These are phyloP conservation scores for Penicillium italicum DNA, from an alignment of 2,329 filamentous ascomycete species.

Conservation along the genomic window DNA sequence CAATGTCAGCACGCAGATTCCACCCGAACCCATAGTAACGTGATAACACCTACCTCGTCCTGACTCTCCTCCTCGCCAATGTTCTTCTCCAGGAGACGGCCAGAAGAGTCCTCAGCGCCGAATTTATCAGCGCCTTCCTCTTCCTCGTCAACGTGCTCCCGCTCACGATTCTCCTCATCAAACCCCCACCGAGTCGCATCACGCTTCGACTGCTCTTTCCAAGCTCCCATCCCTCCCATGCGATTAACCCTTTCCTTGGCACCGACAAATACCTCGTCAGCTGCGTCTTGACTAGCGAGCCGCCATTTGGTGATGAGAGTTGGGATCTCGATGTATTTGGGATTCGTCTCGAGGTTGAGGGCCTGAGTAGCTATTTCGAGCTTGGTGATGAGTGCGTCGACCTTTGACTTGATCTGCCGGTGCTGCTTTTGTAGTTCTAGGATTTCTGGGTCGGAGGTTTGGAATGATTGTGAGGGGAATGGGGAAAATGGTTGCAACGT, in stretches of 20 bases:
- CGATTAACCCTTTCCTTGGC: constrained; percentile 59
- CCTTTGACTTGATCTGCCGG: constrained; percentile 30
- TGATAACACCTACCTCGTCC: constrained; percentile 29
- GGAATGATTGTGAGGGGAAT: constrained; percentile 8
- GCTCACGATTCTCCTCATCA: constrained; percentile 37
- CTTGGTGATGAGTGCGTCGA: constrained; percentile 36
- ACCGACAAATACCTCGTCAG: constrained; percentile 63
- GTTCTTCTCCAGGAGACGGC: constrained; percentile 18
- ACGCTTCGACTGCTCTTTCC: constrained; percentile 49
- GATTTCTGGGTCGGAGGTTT: constrained; percentile 25
- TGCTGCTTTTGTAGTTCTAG: constrained; percentile 37
- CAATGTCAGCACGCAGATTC: constrained; percentile 2
- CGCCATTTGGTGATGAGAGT: constrained; percentile 60
- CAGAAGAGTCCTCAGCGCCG: constrained; percentile 39
- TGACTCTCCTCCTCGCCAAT: constrained; percentile 35
- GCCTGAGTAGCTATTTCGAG: constrained; percentile 55
- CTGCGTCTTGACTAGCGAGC: constrained; percentile 56
- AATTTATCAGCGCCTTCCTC: constrained; percentile 21
- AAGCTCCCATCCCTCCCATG: constrained; percentile 61
- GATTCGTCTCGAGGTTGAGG: constrained; percentile 46
- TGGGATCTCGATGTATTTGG: constrained; percentile 54
- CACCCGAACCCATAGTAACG: not conserved
- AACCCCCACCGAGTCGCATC: constrained; percentile 43
- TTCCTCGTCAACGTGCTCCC: constrained; percentile 34
- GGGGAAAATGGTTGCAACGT: constrained; percentile 7